Base-by-base conservation (phyloP, 2,329 filamentous ascomycete species). In the Cercospora sesami region DNA sequence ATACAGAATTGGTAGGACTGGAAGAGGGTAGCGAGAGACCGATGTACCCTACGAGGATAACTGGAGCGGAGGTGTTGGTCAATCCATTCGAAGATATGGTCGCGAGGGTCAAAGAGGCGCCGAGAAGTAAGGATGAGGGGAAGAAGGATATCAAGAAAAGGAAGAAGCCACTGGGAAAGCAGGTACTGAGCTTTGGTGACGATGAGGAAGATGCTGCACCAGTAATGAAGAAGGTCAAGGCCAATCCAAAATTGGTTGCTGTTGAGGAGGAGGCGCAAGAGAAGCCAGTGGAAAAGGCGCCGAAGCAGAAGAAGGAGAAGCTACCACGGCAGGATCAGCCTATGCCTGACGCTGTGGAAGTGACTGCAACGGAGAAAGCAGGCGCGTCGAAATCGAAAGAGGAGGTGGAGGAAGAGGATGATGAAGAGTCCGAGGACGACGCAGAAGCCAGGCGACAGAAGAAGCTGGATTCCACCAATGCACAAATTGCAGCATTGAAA, bases 71-170 rank as follows among this genome's bases (percentile, higher is more conserved):
- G 78, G 88, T 96, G 21, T 78, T 95, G 71, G 87, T 93, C 59
- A 95, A 95, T 75, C 91, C 91, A 0, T 96, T 94, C 69, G 87
- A 90, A 60, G 91, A 91, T 75, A 93, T 95, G 90, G 86, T 89
- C 74, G 91, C 88, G 81, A 85, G 89, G 73, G 84, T 86, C 60
- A 85, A 86, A 65, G 83, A 87, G 48, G 86, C 87, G 18, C 77
- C 78, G 14, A 82, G 82, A 33, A 84, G 83, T 36, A 81, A 79
- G 33, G 82, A 84, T 26, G 82, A 83, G 39, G 79, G 80, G 23
- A 78, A 79, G 65, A 76, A 79, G 9, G 92, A 91, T 79, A 83
- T 87, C 67, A 85, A 84, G 77, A 84, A 84, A 76, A 78, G 81
- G 30, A 94, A 92, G 81, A 85, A 89, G 71, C 93, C 93, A 76